Evolutionary conservation across 2,329 filamentous ascomycete species (phyloP).

Genomic region (Phoma sp.): DNA sequence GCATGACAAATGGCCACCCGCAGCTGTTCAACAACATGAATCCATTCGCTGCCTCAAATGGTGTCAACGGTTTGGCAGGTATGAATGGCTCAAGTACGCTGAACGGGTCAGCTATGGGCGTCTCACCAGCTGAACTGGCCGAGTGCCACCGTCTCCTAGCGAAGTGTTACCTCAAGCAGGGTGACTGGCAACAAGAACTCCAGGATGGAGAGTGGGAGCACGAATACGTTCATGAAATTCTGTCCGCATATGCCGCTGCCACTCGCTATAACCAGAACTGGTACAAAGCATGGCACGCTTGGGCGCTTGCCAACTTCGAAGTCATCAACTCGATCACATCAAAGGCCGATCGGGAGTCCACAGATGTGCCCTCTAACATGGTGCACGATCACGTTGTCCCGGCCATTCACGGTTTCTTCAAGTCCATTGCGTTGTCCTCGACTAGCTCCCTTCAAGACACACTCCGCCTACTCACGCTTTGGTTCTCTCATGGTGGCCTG

Average conservation of each 20-base stretch:
- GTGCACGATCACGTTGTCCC: slow-evolving; percentile 91
- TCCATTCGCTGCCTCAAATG: slow-evolving; percentile 54
- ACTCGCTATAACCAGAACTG: slow-evolving; percentile 93
- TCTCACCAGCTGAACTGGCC: slow-evolving; percentile 50
- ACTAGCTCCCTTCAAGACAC: slow-evolving; percentile 96
- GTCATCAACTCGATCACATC: slow-evolving; percentile 85
- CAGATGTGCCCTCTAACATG: slow-evolving; percentile 69
- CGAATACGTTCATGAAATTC: slow-evolving; percentile 83
- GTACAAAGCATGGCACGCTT: slow-evolving; percentile 99
- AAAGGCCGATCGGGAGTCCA: slow-evolving; percentile 66
- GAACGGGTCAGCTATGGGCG: slow-evolving; percentile 33
- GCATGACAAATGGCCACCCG: slow-evolving; percentile 51
- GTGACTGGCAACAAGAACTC: slow-evolving; percentile 90
- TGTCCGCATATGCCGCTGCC: slow-evolving; percentile 89
- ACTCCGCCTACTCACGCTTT: slow-evolving; percentile 87
- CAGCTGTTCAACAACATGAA: slow-evolving; percentile 45
- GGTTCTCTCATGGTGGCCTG: slow-evolving; percentile 93
- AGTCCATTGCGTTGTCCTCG: slow-evolving; percentile 89
- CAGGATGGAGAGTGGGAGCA: slow-evolving; percentile 90
- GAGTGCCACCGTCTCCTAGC: slow-evolving; percentile 77
- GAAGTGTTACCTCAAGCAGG: slow-evolving; percentile 94
- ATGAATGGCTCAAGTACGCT: slow-evolving; percentile 46
- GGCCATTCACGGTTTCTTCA: slow-evolving; percentile 95
- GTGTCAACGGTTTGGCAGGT: slow-evolving; percentile 59
- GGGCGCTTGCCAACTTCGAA: slow-evolving; percentile 98